Evolutionary conservation across 1,139 yeast species (phyloP).

Genomic region (Nakaseomyces glabratus): DNA sequence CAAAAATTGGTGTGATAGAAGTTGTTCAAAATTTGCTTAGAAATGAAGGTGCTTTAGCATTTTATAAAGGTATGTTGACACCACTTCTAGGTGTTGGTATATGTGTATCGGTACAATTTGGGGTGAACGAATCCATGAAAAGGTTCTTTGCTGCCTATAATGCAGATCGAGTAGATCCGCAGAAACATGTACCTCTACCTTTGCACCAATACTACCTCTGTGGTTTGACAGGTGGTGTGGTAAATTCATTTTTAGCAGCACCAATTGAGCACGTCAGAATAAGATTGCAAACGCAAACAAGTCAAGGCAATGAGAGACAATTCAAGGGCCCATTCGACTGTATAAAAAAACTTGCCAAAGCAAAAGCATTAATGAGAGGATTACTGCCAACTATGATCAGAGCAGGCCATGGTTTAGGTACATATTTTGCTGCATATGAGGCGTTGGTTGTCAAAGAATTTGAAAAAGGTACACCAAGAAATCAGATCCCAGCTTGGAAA

Average conservation of each 20-base stretch:
- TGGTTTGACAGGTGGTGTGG: conserved; percentile 84
- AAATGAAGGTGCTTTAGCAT: conserved; percentile 72
- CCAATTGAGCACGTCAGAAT: conserved; percentile 94
- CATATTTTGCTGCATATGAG: conserved; percentile 82
- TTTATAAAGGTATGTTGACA: conserved; percentile 80
- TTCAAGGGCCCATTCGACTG: conserved; percentile 80
- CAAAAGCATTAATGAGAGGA: conserved; percentile 72
- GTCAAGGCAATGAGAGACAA: conserved; percentile 33
- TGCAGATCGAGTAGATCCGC: neutral
- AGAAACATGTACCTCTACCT: conserved; percentile 31
- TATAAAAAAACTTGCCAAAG: conserved; percentile 44
- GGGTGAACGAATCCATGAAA: conserved; percentile 91
- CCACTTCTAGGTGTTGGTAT: conserved; percentile 94
- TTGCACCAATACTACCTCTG: conserved; percentile 60
- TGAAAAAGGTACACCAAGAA: conserved; percentile 39
- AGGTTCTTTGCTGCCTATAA: conserved; percentile 34
- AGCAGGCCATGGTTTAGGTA: conserved; percentile 82
- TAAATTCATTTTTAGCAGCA: conserved; percentile 77
- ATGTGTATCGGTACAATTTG: conserved; percentile 76
- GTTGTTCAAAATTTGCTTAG: conserved; percentile 59
- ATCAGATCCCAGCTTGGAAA: conserved; percentile 76
- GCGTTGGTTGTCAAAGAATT: conserved; percentile 62
- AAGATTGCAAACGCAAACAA: conserved; percentile 74
- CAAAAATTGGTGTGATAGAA: conserved; percentile 59
- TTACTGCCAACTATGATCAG: conserved; percentile 69